Evolutionary conservation across 2,329 filamentous ascomycete genomes (phyloP), one percentile per base, ranked within the genome.

Genomic region (Gyromitra esculenta): DNA sequence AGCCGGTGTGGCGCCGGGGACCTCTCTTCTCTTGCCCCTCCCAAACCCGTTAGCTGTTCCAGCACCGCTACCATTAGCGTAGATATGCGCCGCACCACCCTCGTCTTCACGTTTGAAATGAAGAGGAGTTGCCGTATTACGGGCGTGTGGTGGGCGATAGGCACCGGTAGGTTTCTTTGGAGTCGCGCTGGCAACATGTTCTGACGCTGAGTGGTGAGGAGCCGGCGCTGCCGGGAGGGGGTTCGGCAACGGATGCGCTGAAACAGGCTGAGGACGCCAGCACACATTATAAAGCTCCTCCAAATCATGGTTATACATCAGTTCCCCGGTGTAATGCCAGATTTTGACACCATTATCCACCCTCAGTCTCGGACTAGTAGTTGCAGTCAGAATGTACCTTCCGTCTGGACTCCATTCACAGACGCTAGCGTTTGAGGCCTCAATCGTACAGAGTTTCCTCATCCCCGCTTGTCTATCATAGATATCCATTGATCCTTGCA

Each of bases 41-140:
- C 89, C 94, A 82, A 97, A 97, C n/a, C 92, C 93, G 81, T 95
- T 96, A 62, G 90, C 86, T 7, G 41, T 60, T 7, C 59, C 67
- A 57, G 84, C 84, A 43, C 85, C 82, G 21, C 67, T 70, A n/a
- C 80, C 80, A 39, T 81, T 84, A 31, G 88, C 87, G 50, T 89
- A 88, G 75, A 93, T 86, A 82, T 94, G 96, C 5, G 95, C 94
- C 7, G 92, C 92, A 68, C 96, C 96, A 67, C 96, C 96, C 85
- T 99, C 93, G 79, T 99, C 96, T 84, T 99, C 96, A 74, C 96
- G 93, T 87, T 97, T 97, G 87, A 98, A 99, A 81, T 96, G 92
- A 78, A 98, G 87, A 8, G 96, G 96, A 0, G 96, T 98, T 69
- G 90, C 88, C 78, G 92, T 90, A 67, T 96, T 96, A 80, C 96